These are phyloP conservation scores for Chrysanthemum seticuspe DNA, from an alignment of 129 eudicot species.

Conservation along the genomic window DNA sequence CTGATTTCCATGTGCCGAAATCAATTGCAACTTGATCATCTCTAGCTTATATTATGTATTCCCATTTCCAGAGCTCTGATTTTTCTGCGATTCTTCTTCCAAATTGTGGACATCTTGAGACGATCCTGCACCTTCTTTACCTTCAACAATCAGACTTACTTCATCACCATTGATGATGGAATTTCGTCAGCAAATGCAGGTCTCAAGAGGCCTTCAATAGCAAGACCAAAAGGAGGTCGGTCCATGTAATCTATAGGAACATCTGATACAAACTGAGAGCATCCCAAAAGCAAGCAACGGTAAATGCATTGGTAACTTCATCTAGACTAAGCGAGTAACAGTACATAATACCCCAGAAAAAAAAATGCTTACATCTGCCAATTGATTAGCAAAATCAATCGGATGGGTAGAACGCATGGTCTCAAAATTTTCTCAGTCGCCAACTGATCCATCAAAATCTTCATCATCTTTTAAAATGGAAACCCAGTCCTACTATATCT, in stretches of 20 bases:
- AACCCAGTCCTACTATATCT: constrained; percentile 66
- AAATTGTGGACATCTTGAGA: constrained; percentile 19
- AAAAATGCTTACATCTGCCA: constrained; percentile 43
- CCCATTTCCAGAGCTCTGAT: constrained; percentile 56
- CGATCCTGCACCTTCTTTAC: constrained; percentile 26
- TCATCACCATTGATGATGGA: constrained; percentile 47
- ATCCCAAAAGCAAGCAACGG: not conserved
- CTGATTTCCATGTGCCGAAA: constrained; percentile 73
- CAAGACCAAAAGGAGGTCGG: constrained; percentile 85
- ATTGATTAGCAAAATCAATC: constrained; percentile 65
- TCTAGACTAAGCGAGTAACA: not conserved
- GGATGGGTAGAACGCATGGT: constrained; percentile 91
- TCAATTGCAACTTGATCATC: constrained; percentile 60
- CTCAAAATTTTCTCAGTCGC: constrained; percentile 88
- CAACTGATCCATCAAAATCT: constrained; percentile 62
- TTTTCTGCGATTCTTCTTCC: constrained; percentile 57
- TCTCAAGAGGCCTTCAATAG: constrained; percentile 78
- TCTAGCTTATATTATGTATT: constrained; percentile 83
- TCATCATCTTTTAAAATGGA: constrained; percentile 54
- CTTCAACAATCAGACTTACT: constrained; percentile 29
- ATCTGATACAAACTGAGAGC: constrained; percentile 59
- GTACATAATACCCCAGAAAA: not conserved
- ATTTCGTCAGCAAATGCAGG: constrained; percentile 71
- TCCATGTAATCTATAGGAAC: constrained; percentile 84
- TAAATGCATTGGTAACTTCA: not conserved